Conservation (phyloP, 352 stramenopile genomes). For the Pythium phragmitis region DNA sequence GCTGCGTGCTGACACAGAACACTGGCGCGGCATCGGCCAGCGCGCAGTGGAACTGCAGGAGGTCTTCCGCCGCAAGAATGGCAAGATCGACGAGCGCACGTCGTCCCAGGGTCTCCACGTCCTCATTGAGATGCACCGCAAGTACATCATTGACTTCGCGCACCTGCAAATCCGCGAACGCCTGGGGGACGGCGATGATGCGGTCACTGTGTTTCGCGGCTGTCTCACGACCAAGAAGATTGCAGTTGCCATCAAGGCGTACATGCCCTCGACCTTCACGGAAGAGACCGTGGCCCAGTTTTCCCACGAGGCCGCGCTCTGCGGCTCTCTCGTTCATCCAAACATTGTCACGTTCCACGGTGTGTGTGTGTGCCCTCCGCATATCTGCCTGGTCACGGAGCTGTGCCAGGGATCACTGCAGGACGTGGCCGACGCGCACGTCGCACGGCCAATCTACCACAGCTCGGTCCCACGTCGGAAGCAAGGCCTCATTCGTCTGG, state of each 20-base stretch:
- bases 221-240: slow-evolving; percentile 30
- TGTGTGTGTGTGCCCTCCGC: slow-evolving; percentile 50
- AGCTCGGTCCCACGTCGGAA: slow-evolving; percentile 19
- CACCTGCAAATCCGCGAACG: slow-evolving; percentile 42
- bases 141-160: slow-evolving; percentile 74
- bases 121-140: slow-evolving; percentile 37
- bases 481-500: slow-evolving; percentile 32
- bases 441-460: neutral
- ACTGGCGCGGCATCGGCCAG: slow-evolving; percentile 32
- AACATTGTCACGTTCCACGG: slow-evolving; percentile 54
- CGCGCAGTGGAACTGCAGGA: slow-evolving; percentile 27
- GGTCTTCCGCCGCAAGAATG: slow-evolving; percentile 27
- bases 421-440: slow-evolving; percentile 12
- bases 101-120: slow-evolving; percentile 41
- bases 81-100: slow-evolving; percentile 34
- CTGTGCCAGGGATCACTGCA: slow-evolving; percentile 46
- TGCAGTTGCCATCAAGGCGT: slow-evolving; percentile 55
- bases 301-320: slow-evolving; percentile 45
- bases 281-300: slow-evolving; percentile 42
- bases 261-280: slow-evolving; percentile 43
- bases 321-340: slow-evolving; percentile 35
- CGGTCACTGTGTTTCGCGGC: slow-evolving; percentile 37
- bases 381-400: slow-evolving; percentile 51
- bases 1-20: slow-evolving; percentile 33
- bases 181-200: slow-evolving; percentile 36